A percentile compares a stretch with the other conserved stretches of the same genome.
Conservation (phyloP, 2,329 filamentous ascomycete species). For the Fusarium aywerte region DNA sequence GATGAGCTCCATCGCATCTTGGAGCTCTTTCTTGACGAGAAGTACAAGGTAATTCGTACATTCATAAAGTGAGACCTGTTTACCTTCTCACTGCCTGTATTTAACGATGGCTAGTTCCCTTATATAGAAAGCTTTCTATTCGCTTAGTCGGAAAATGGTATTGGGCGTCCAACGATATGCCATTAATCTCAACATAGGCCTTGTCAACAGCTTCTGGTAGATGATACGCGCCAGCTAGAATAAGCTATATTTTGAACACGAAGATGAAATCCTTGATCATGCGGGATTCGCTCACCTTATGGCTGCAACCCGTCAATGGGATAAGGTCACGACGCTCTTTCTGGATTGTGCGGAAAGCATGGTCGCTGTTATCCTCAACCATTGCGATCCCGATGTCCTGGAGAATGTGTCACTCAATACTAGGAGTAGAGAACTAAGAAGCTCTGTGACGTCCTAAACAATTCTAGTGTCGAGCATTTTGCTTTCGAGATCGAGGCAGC, state of each 20-base stretch:
- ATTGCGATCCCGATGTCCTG: background rate
- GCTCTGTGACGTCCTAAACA: rapidly evolving
- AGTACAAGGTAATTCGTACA: rapidly evolving
- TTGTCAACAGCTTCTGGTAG: background rate
- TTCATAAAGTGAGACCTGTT: background rate
- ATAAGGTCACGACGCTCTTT: rapidly evolving
- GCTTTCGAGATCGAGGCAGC: background rate
- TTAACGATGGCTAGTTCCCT: background rate
- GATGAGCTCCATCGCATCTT: background rate
- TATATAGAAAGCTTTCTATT: background rate
- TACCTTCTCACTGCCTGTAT: no score
- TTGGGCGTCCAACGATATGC: no score
- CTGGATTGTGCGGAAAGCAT: background rate
- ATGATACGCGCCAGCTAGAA: background rate
- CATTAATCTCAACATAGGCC: no score
- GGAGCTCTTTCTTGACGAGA: background rate
- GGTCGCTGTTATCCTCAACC: background rate
- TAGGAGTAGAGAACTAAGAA: no score
- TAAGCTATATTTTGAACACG: no score
- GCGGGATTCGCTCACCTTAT: background rate
- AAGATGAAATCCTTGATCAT: background rate
- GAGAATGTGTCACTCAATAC: background rate
- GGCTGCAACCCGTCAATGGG: background rate
- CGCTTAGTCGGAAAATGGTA: no score
- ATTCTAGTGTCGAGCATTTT: background rate